Base-by-base conservation (phyloP, 202 grass and related monocot species). In the Musa balbisiana region DNA sequence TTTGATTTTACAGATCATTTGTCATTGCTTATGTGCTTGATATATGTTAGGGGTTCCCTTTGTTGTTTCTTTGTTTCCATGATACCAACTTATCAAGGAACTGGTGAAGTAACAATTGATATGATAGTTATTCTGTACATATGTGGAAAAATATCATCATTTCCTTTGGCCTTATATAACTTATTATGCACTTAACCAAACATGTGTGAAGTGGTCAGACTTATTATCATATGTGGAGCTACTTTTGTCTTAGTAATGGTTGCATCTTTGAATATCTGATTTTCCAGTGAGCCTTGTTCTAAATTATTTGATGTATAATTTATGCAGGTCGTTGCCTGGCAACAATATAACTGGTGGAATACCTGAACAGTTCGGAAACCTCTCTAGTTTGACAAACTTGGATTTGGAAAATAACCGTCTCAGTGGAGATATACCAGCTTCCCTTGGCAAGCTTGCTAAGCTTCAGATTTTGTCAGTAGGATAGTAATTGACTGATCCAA, bases 381-480 rank as follows among this genome's bases (percentile, higher is more conserved):
- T 85, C 22, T 85, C 83, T 67, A 81, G 73, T 24, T 77, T 85
- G 73, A 81, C 25, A 65, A 22, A 52, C 55, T 81, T 85, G 73
- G 64, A 78, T 73, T 78, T 85, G 78, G 78, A 81, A 81, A 81
- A 68, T 85, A 85, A 85, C 53, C 79, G 49, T 25, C 70, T 85
- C 63, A 81, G 51, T 77, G 83, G 83, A 78, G 50, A 54, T 1
- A 81, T 85, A 64, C 83, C 78, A 14, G 73, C 58, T 26, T 81
- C 72, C 53, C 67, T 85, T 64, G 83, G 83, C 75, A 85, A 67
- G 6, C 67, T 85, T 50, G 73, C 67, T 5, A 66, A 77, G 49
- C 83, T 85, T 73, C 55, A 59, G 73, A 81, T 26, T 72, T 74
- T 85, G 83, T 85, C 20, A 71, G 83, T 78, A 67, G 62, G 73